Conservation (phyloP, 306 rosid genomes). For the Crotalaria pallida region DNA sequence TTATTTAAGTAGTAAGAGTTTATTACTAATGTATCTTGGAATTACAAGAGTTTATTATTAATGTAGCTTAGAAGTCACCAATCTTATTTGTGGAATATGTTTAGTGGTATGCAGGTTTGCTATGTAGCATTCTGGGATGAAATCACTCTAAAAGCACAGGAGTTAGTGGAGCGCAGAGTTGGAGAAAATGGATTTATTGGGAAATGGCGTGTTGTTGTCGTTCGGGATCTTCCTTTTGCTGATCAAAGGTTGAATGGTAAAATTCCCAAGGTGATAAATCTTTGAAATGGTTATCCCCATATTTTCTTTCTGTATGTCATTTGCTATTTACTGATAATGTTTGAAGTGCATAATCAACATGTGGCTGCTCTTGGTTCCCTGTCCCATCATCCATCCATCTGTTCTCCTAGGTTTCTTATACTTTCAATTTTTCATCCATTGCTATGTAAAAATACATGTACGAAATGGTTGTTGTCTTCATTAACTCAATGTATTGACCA, state of each 20-base stretch:
- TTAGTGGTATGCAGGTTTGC: constrained; percentile 74
- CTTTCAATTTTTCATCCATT: background rate
- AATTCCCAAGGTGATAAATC: constrained; percentile 70
- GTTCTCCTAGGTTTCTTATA: background rate
- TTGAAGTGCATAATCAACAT: background rate
- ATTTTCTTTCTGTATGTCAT: background rate
- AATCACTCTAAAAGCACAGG: constrained; percentile 67
- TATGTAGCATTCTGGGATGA: constrained; percentile 98
- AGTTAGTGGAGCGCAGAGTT: constrained; percentile 47
- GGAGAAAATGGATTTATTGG: constrained; percentile 69
- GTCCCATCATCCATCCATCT: background rate
- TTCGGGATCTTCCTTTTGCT: constrained; percentile 79
- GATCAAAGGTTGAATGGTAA: constrained; percentile 97
- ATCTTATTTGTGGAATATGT: constrained; percentile 35
- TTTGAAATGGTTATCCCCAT: background rate
- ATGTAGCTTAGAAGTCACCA: constrained; percentile 15
- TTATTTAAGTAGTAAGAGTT: constrained; percentile 31
- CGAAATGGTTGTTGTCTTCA: constrained; percentile 6
- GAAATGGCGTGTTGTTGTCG: constrained; percentile 79
- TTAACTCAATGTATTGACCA: background rate
- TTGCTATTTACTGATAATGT: background rate
- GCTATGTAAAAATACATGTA: background rate
- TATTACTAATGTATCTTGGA: background rate
- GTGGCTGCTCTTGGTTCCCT: constrained; percentile 11
- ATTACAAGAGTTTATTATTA: constrained; percentile 12